Conservation (phyloP, 1,284 basidiomycete species). For the Apiotrichum domesticum region DNA sequence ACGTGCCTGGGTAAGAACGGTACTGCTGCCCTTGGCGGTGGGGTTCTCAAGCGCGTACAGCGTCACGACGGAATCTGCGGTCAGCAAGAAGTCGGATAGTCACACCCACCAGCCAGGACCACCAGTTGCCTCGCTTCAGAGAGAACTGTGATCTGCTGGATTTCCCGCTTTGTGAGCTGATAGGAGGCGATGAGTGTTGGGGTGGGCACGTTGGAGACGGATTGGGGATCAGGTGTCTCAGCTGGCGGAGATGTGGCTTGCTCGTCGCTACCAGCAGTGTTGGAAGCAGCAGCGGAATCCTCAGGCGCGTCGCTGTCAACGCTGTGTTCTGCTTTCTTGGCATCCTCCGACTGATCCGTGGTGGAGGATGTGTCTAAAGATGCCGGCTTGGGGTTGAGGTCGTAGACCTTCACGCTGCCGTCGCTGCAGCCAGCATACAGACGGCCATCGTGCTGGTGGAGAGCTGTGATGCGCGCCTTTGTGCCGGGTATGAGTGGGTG, state of each 20-base stretch:
- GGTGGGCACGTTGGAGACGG: neutral
- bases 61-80: slow-evolving; percentile 42
- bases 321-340: slow-evolving; percentile 10
- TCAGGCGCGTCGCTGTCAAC: slow-evolving; percentile 19
- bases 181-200: slow-evolving; percentile 48
- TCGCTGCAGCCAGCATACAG: slow-evolving; percentile 68
- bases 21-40: slow-evolving; percentile 55
- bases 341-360: neutral
- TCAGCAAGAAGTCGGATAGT: slow-evolving; percentile 4
- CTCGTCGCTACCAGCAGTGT: neutral
- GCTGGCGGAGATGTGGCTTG: no score
- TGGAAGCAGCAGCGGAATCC: neutral
- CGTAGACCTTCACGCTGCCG: slow-evolving; percentile 57
- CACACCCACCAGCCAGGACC: slow-evolving; percentile 63
- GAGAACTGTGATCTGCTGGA: slow-evolving; percentile 80
- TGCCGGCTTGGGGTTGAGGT: neutral
- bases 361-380: no score
- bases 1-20: slow-evolving; percentile 65
- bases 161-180: slow-evolving; percentile 62
- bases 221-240: no score
- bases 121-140: slow-evolving; percentile 75
- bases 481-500: slow-evolving; percentile 28
- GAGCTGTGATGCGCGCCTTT: slow-evolving; percentile 31
- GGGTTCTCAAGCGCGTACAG: slow-evolving; percentile 57
- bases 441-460: slow-evolving; percentile 57